phyloP scores from a whole-genome alignment of 2,329 filamentous ascomycete genomes.

The Claviceps sp. region DNA sequence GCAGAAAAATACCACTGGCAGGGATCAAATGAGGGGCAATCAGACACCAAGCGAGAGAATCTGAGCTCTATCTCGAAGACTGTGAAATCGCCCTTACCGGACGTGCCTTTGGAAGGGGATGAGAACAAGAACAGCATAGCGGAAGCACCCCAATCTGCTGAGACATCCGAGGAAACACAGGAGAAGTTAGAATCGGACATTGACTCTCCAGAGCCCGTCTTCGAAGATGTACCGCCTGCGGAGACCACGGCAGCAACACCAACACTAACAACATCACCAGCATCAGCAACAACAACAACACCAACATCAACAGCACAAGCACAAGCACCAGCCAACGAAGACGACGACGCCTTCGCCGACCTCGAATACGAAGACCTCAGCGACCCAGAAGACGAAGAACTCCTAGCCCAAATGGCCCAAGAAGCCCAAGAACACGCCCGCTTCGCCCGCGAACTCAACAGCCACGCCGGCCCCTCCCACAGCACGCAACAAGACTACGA shows the following conservation, averaged over 20 bases:
- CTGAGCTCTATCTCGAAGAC: constrained; percentile 8
- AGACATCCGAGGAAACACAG: neutral
- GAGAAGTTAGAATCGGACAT: neutral
- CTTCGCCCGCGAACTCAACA: constrained; percentile 78
- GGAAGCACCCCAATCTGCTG: neutral
- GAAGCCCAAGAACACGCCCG: constrained; percentile 91
- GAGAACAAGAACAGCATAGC: neutral
- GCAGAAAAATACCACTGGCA: neutral
- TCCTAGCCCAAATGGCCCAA: constrained; percentile 71
- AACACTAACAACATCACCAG: neutral
- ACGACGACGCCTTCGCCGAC: constrained; percentile 31
- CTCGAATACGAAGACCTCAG: constrained; percentile 65
- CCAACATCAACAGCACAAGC: no score
- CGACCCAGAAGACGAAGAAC: constrained; percentile 83
- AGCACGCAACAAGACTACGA: constrained; percentile 75
- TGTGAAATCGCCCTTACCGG: neutral
- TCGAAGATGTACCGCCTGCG: constrained; percentile 20
- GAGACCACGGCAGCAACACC: neutral
- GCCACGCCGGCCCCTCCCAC: constrained; percentile 49
- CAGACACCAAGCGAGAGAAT: neutral
- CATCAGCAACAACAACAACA: neutral
- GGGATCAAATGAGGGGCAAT: neutral
- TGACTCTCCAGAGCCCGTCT: constrained; percentile 22
- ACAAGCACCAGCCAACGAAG: constrained; percentile 10
- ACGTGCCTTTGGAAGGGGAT: neutral